Conservation (phyloP, 2,329 filamentous ascomycete species). For the Daldinia sp. region DNA sequence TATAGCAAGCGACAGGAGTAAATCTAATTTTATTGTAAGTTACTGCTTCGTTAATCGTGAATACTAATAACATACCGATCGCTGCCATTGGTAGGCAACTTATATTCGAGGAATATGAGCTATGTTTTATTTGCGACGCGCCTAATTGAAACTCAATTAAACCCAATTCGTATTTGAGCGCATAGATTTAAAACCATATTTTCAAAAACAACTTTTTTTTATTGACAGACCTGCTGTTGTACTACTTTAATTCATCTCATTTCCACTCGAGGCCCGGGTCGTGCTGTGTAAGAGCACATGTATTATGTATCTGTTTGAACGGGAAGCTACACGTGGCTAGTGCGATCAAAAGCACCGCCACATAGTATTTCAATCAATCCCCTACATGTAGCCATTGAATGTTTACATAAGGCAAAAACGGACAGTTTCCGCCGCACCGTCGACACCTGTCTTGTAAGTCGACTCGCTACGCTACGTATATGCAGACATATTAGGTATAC, state of each 20-base stretch:
- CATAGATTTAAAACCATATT: not conserved
- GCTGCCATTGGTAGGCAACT: constrained; percentile 42
- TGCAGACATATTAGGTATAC: not conserved
- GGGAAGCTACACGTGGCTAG: not conserved
- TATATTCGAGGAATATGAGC: not conserved
- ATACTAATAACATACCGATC: constrained; percentile 41
- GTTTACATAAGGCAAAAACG: not conserved
- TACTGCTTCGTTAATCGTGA: not conserved
- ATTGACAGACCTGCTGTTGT: constrained; percentile 26
- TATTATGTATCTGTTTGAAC: constrained; percentile 9
- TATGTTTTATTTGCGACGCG: not conserved
- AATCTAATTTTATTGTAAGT: constrained; percentile 55
- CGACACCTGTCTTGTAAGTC: constrained; percentile 11
- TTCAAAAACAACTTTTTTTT: constrained; percentile 4
- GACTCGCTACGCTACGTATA: not conserved
- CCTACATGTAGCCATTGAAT: too few relatives aligned
- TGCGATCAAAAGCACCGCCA: not conserved
- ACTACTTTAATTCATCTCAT: constrained; percentile 8
- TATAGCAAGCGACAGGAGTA: constrained; percentile 66
- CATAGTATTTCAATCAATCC: not conserved
- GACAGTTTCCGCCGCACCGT: constrained; percentile 9
- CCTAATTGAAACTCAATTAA: not conserved
- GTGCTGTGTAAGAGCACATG: too few relatives aligned
- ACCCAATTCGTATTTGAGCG: not conserved
- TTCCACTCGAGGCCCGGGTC: constrained; percentile 3